Base-by-base conservation (phyloP, 2,329 filamentous ascomycete genomes). In the Cryphonectria japonica region DNA sequence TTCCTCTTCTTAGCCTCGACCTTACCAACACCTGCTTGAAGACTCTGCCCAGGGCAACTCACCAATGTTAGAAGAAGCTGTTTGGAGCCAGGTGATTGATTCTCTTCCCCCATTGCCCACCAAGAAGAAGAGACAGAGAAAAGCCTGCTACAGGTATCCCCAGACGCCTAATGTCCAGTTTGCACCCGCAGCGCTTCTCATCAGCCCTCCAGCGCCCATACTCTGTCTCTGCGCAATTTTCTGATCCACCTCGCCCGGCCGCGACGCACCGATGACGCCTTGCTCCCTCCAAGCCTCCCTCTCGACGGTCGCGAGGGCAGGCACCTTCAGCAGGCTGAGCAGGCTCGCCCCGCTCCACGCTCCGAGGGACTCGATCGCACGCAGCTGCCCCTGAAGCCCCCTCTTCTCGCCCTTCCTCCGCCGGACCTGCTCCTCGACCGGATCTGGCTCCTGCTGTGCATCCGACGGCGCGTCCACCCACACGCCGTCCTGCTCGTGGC, bases 281-380 rank as follows among this genome's bases (percentile, higher is more conserved):
- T 93, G 86, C 75, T 89, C 88, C 62, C 90, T 78, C 85, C 93
- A 95, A 46, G 88, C 83, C 8, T 95, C 93, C 37, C 90, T 84
- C 73, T 94, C 92, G 29, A 95, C 83, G 41, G 90, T 87, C 2
- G 91, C 90, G 67, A 93, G 85, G 1, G 92, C 89, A 50, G 89
- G 87, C 4, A 93, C 84, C 70, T 91, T 91, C 71, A 94, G 82
- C 74, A 91, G 88, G 2, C 90, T 87, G 26, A 92, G 82, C 68
- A 95, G 77, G 78, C 92, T 94, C 3, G 89, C 92, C 14, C 93
- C 93, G 29, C 88, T 87, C 92, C 92, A 95, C 1, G 92, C 83
- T 0, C 93, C 93, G 1, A 95, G 80, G 0, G 90, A 90, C 73
- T 93, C 89, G 1, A 94, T 82, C 2, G 87, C 90, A 37, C 92